Evolutionary conservation across 2,329 filamentous ascomycete genomes (phyloP).

Genomic region (Hypoxylon sp.): DNA sequence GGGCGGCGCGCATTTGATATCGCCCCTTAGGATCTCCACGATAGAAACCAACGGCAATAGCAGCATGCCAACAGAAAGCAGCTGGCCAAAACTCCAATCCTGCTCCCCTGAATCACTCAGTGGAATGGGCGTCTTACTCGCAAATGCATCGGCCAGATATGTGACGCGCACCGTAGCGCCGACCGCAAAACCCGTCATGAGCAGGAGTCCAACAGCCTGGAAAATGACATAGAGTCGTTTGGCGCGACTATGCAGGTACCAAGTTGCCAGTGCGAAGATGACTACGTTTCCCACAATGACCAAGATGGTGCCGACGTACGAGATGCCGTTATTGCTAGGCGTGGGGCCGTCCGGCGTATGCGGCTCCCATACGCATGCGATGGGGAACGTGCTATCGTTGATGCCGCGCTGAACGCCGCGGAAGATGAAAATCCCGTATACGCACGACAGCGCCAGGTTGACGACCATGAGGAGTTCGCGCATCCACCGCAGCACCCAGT

Average conservation of each 20-base stretch:
- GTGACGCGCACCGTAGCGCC: constrained; percentile 67
- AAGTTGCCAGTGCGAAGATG: constrained; percentile 67
- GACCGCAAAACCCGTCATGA: constrained; percentile 66
- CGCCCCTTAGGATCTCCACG: constrained; percentile 64
- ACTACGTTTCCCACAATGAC: constrained; percentile 67
- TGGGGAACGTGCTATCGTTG: constrained; percentile 61
- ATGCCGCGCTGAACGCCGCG: constrained; percentile 62
- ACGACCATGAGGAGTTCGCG: constrained; percentile 72
- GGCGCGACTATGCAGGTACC: constrained; percentile 68
- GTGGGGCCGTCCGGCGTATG: constrained; percentile 46
- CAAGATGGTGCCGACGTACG: constrained; percentile 66
- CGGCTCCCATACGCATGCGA: constrained; percentile 67
- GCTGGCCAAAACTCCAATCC: constrained; percentile 69
- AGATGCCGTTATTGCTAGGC: constrained; percentile 54
- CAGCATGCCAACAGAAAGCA: constrained; percentile 67
- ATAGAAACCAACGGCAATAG: constrained; percentile 67
- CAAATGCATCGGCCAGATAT: constrained; percentile 68
- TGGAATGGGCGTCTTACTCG: constrained; percentile 55
- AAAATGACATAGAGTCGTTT: constrained; percentile 64
- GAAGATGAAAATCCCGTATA: constrained; percentile 65
- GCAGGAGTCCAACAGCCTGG: constrained; percentile 60
- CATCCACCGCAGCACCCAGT: constrained; percentile 73
- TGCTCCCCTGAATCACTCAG: constrained; percentile 63
- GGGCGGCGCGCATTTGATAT: constrained; percentile 49
- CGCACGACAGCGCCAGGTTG: constrained; percentile 66